Conservation (phyloP, 495 filamentous ascomycete genomes). For the Parmelia sp. region DNA sequence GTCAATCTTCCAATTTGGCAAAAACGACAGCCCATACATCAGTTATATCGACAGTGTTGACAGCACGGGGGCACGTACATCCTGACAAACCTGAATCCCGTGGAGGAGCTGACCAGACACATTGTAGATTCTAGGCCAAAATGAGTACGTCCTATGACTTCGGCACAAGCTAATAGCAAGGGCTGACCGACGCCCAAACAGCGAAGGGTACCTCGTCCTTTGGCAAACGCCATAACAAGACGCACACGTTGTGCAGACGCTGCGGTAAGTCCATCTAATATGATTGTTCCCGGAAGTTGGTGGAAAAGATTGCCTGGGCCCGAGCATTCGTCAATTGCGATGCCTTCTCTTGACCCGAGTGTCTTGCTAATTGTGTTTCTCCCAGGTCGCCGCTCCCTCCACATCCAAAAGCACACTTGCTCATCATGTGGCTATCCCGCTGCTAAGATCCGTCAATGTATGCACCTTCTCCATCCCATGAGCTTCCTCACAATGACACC, state of each 20-base stretch:
- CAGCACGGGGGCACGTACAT: background rate
- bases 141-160: slow-evolving; percentile 52
- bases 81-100: background rate
- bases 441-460: slow-evolving; percentile 98
- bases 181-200: slow-evolving; percentile 31
- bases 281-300: too few species aligned
- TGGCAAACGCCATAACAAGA: slow-evolving; percentile 99
- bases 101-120: background rate
- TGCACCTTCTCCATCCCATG: slow-evolving; percentile 34
- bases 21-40: background rate
- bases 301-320: background rate
- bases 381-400: slow-evolving; percentile 85
- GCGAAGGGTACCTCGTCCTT: slow-evolving; percentile 96
- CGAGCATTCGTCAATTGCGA: background rate
- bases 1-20: slow-evolving; percentile 5
- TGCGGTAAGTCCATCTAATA: slow-evolving; percentile 82
- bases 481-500: background rate
- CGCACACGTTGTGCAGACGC: slow-evolving; percentile 98
- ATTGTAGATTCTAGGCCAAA: slow-evolving; percentile 51
- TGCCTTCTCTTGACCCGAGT: background rate
- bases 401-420: slow-evolving; percentile 99
- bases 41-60: slow-evolving; percentile 1
- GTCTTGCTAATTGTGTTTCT: slow-evolving; percentile 4
- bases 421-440: slow-evolving; percentile 95
- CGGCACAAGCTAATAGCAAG: slow-evolving; percentile 18